A percentile compares a stretch with the other conserved stretches of the same genome.
These are phyloP conservation scores for Neoascochyta sp. DNA, from an alignment of 2,329 filamentous ascomycete species.

Conservation along the genomic window DNA sequence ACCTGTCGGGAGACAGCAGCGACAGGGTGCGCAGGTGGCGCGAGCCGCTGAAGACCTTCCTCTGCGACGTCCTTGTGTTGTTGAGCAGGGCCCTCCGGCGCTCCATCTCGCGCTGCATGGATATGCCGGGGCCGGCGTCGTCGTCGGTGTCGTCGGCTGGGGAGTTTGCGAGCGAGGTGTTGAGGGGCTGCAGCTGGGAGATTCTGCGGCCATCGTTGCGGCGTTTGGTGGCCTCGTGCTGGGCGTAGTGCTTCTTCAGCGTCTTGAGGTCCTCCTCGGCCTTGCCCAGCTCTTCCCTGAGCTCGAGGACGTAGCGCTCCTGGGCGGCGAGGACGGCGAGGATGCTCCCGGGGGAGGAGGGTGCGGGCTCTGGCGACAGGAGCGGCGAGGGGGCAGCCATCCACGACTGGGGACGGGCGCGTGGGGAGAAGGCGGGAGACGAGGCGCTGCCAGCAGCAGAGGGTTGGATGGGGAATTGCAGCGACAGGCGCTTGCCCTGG, in stretches of 20 bases:
- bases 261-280: conserved; percentile 73
- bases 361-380: conserved; percentile 22
- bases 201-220: conserved; percentile 58
- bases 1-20: conserved; percentile 65
- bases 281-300: conserved; percentile 81
- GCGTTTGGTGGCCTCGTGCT: conserved; percentile 73
- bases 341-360: conserved; percentile 49
- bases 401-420: conserved; percentile 40
- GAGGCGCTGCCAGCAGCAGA: conserved; percentile 29
- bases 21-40: conserved; percentile 67
- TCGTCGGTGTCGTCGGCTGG: conserved; percentile 36
- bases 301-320: conserved; percentile 83
- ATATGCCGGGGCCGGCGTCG: conserved; percentile 43
- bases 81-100: conserved; percentile 65
- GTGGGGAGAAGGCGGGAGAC: conserved; percentile 30
- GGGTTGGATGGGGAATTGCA: conserved; percentile 49
- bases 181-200: conserved; percentile 56
- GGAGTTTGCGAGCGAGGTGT: conserved; percentile 38
- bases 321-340: conserved; percentile 89
- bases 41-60: conserved; percentile 61
- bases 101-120: conserved; percentile 62
- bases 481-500: conserved; percentile 46
- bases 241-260: conserved; percentile 80
- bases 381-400: conserved; percentile 31
- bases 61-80: conserved; percentile 47